Evolutionary conservation across 2,329 filamentous ascomycete species (phyloP), one percentile per base, ranked within the genome.

Genomic region (Penicillium sp.): DNA sequence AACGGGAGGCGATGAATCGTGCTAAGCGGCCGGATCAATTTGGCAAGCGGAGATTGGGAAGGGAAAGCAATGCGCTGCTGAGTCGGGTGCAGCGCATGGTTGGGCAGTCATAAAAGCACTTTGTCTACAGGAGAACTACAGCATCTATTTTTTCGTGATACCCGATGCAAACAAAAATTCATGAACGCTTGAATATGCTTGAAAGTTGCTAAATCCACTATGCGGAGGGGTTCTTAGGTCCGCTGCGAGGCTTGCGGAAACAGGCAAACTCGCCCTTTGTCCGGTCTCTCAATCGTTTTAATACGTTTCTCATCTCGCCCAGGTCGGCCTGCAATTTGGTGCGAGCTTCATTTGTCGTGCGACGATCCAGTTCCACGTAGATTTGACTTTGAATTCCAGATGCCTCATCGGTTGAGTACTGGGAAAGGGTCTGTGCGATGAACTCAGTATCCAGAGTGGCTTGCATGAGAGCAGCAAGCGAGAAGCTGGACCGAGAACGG

Each of bases 391-490:
- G 95, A 14, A 90, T 82, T 70, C 93, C 86, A 8, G 86, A 87
- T 3, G 92, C 91, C 50, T 86, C 84, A 56, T 96, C 90, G 0
- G 91, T 95, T 0, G 91, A 95, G 74, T 96, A 99, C 65, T 93
- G 88, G 59, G 86, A 90, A 33, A 99, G 83, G 5, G 93, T 97
- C 78, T 99, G 95, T 1, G 93, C 91, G 56, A 98, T 88, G 70
- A 99, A 98, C 75, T 99, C 95, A 1, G 97, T 93, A 70, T 99
- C 95, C 1, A 99, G 85, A 0, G 95, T 99, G 1, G 96, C 96
- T 76, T 99, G 96, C 88, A 98, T 96, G 50, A 99, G 84, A 7
- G 90, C 88, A 5, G 89, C 82, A 0, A 99, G 86, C 1, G 86
- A 84, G 76, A 95, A 98, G 21, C 80, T 80, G 5, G 81, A 74